Percentiles rank a stretch among this genome's conserved stretches.
phyloP scores from a whole-genome alignment of 1,284 basidiomycete species.

The Phellopilus nigrolimitatus region DNA sequence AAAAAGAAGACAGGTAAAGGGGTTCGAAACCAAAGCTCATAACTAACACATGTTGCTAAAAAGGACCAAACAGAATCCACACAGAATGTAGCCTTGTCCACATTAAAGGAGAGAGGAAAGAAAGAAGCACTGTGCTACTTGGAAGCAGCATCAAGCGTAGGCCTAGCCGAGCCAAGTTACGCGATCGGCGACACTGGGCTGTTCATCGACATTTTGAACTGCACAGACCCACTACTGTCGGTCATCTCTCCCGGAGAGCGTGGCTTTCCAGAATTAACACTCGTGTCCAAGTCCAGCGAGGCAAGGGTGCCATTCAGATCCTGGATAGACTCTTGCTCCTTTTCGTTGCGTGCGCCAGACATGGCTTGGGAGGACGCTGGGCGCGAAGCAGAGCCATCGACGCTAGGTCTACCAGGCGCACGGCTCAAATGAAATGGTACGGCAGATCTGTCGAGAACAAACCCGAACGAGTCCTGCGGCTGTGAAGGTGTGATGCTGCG shows the following conservation, averaged over 20 bases:
- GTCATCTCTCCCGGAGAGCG: constrained; percentile 8
- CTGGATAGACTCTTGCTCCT: constrained; percentile 51
- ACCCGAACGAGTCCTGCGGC: constrained; percentile 13
- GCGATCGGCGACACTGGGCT: constrained; percentile 5
- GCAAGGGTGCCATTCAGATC: constrained; percentile 75
- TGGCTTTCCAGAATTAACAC: background rate
- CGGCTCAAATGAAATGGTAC: constrained; percentile 31
- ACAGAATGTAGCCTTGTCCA: background rate
- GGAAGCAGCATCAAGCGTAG: background rate
- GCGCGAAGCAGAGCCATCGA: constrained; percentile 23
- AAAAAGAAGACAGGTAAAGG: background rate
- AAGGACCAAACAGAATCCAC: background rate
- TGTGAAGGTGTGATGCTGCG: constrained; percentile 12
- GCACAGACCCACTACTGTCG: constrained; percentile 14
- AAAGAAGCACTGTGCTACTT: background rate
- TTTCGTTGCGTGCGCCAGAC: constrained; percentile 19
- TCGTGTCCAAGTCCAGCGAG: constrained; percentile 55
- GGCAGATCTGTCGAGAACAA: constrained; percentile 6
- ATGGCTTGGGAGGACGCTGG: constrained; percentile 20
- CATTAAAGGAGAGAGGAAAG: background rate
- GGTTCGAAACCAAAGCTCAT: constrained; percentile 2
- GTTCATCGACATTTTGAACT: constrained; percentile 12
- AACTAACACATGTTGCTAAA: constrained; percentile 4
- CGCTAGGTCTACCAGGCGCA: constrained; percentile 36
- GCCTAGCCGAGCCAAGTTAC: background rate